Base-by-base conservation (phyloP, 192 early-diverging fungal species). In the Chytriomyces confervae region DNA sequence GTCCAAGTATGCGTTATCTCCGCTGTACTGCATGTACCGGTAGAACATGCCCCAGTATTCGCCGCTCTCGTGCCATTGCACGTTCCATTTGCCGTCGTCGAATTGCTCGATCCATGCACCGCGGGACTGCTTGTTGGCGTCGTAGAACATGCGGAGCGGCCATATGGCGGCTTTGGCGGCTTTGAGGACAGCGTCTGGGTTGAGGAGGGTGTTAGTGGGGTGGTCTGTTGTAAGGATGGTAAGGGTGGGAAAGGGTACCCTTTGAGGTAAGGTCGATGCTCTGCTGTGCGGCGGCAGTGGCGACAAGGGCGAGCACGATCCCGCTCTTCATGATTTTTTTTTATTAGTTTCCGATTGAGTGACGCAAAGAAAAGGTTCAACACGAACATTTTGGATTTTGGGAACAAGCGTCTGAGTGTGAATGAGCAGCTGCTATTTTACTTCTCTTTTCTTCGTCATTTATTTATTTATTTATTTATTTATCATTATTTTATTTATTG, bases 51-150 rank as follows among this genome's bases (percentile, higher is more conserved):
- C 46, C 46, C 48, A 68, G 75, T 67, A 76, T 65, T 67, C 27
- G 13, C 76, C 75, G 11, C 45, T 50, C 75, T 76, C 75, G 53
- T 76, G 75, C 75, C 75, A 76, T 60, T 76, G 75, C 6, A 76
- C 53, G 18, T 67, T 43, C 13, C 66, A 46, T 23, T 43, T 11
- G 20, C 45, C 51, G 20, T 61, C 57, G 13, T 65, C 62, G 23
- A 47, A 67, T 46, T 46, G 66, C 11, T 67, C 66, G 23, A 67
- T 29, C 66, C 66, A 67, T 18, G 66, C 66, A 47, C 66, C 66
- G 3, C 48, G 43, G 43, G 18, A 18, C 18, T 67, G 43, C 11
- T 36, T 27, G 43, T 67, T 67, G 16, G 18, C 45, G 44, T 36
- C 44, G 48, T n/a, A 67, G 45, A 47, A 46, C 11, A 16, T 16